These are phyloP conservation scores for Fusarium sacchari DNA, from an alignment of 2,329 filamentous ascomycete genomes.

Conservation along the genomic window DNA sequence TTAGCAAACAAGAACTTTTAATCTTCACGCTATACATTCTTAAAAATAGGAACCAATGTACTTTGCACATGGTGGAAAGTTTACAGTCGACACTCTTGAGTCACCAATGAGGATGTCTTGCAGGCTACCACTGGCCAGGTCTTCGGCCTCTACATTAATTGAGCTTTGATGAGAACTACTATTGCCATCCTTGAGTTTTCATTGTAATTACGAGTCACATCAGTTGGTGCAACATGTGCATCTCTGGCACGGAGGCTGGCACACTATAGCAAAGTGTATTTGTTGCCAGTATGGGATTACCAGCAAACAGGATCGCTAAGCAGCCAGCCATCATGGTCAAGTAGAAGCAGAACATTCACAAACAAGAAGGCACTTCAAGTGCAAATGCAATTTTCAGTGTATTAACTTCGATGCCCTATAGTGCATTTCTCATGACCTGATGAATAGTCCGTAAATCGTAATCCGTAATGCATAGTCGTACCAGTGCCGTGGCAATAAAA, in stretches of 20 bases:
- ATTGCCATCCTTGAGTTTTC: not conserved
- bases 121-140: not conserved
- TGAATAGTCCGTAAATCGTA: not conserved
- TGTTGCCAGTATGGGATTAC: not conserved
- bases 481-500: not conserved
- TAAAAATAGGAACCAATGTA: no score
- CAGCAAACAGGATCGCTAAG: not conserved
- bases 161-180: not conserved
- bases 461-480: not conserved
- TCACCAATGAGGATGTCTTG: not conserved
- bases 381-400: not conserved
- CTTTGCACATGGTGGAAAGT: not conserved
- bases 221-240: not conserved
- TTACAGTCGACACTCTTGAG: not conserved
- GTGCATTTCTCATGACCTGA: not conserved
- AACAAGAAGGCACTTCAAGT: not conserved
- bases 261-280: not conserved
- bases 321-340: not conserved
- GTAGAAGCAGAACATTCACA: not conserved
- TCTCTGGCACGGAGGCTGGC: not conserved
- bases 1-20: not conserved
- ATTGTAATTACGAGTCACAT: not conserved
- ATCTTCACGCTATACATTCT: not conserved
- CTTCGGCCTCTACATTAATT: not conserved
- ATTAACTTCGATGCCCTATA: not conserved